Conservation (phyloP, 176 grass and related monocot genomes). For the Phoenix roebelenii region DNA sequence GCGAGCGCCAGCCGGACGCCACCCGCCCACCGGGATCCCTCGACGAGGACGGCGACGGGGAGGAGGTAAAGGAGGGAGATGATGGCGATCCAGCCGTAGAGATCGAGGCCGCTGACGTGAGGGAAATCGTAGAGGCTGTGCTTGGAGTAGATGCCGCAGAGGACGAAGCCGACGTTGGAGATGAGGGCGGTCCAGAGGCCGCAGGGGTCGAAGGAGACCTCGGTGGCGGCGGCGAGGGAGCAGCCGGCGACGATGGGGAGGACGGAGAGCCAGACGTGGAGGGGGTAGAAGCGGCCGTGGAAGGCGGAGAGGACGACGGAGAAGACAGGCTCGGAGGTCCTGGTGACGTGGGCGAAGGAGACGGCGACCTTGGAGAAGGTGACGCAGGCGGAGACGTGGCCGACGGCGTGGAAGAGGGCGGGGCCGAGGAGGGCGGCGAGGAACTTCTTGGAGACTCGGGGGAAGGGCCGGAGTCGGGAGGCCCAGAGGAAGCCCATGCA, state of each 20-base stretch:
- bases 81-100: conserved; percentile 38
- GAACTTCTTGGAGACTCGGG: conserved; percentile 18
- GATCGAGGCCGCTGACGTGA: conserved; percentile 29
- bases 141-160: conserved; percentile 40
- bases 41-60: conserved; percentile 29
- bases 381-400: conserved; percentile 38
- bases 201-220: conserved; percentile 23
- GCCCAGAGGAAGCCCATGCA: conserved; percentile 34
- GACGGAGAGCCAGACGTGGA: conserved; percentile 35
- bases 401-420: conserved; percentile 32
- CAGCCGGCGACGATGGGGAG: conserved; percentile 34
- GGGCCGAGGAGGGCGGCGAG: conserved; percentile 30
- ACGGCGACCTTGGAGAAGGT: conserved; percentile 39
- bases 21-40: conserved; percentile 26
- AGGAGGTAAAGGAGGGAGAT: conserved; percentile 34
- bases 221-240: conserved; percentile 27
- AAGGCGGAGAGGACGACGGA: conserved; percentile 35
- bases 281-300: conserved; percentile 26
- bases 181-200: conserved; percentile 37
- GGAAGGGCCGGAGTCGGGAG: conserved; percentile 21
- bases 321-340: conserved; percentile 33
- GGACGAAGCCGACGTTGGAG: conserved; percentile 30
- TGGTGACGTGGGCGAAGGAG: conserved; percentile 41
- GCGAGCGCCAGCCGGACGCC: conserved; percentile 14
- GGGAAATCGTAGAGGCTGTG: conserved; percentile 29